These are phyloP conservation scores for Dactylellina drechsleri DNA, from an alignment of 2,329 filamentous ascomycete species.

Conservation along the genomic window DNA sequence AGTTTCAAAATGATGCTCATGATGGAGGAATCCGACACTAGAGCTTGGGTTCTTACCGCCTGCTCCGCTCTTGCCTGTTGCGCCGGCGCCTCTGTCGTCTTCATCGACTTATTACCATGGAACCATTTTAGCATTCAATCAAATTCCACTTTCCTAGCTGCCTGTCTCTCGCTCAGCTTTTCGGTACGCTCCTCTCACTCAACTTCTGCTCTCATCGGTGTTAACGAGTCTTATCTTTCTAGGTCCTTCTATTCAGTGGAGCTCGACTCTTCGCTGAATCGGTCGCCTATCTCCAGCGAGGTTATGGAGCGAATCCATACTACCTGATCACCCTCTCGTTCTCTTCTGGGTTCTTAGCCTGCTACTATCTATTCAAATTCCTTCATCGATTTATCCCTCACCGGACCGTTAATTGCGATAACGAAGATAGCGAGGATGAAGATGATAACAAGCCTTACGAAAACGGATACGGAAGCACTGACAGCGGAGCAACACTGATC, in stretches of 20 bases:
- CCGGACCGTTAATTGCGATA: slow-evolving; percentile 81
- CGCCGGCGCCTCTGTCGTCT: slow-evolving; percentile 44
- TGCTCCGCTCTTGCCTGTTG: slow-evolving; percentile 49
- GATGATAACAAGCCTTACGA: slow-evolving; percentile 20
- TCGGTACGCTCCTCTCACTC: slow-evolving; percentile 71
- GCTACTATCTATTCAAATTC: slow-evolving; percentile 76
- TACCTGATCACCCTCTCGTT: slow-evolving; percentile 77
- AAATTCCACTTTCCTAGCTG: slow-evolving; percentile 86
- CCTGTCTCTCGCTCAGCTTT: slow-evolving; percentile 86
- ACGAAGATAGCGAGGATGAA: slow-evolving; percentile 64
- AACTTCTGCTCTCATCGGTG: neutral
- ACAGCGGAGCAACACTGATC: slow-evolving; percentile 26
- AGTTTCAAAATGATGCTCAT: slow-evolving; percentile 7
- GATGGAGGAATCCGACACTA: slow-evolving; percentile 44
- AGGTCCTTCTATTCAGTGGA: slow-evolving; percentile 46
- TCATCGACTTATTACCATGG: slow-evolving; percentile 57
- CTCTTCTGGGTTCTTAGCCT: slow-evolving; percentile 76
- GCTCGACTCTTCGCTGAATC: slow-evolving; percentile 49
- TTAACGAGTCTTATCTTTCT: neutral
- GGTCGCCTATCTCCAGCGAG: slow-evolving; percentile 47
- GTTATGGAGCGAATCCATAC: slow-evolving; percentile 72
- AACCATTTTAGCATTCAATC: slow-evolving; percentile 86
- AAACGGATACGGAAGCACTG: slow-evolving; percentile 29
- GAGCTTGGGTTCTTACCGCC: slow-evolving; percentile 41
- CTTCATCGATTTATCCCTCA: slow-evolving; percentile 80